Evolutionary conservation across 1,284 basidiomycete genomes (phyloP).

Genomic region (Ustanciosporium gigantosporum): DNA sequence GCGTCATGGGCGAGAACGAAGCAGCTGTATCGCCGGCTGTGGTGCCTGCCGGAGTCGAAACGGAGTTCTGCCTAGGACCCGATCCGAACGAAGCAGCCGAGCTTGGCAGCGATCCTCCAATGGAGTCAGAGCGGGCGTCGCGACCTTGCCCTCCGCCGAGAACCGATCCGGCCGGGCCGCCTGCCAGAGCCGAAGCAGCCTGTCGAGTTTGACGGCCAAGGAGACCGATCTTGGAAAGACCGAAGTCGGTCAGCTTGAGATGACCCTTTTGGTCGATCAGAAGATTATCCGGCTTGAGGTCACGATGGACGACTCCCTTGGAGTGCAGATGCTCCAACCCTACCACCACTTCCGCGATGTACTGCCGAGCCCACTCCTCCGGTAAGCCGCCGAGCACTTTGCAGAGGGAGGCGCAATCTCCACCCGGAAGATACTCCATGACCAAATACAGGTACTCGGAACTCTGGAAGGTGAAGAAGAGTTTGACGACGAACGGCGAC

Average conservation of each 20-base stretch:
- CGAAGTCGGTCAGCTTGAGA: slow-evolving; percentile 96
- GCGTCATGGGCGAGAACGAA: slow-evolving; percentile 41
- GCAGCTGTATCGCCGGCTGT: slow-evolving; percentile 38
- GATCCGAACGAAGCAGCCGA: slow-evolving; percentile 36
- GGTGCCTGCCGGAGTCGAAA: slow-evolving; percentile 33
- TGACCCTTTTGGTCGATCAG: slow-evolving; percentile 95
- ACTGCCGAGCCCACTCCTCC: slow-evolving; percentile 95
- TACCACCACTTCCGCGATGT: slow-evolving; percentile 91
- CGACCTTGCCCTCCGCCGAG: not conserved
- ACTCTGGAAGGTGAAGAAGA: slow-evolving; percentile 64
- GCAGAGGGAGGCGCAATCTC: slow-evolving; percentile 94
- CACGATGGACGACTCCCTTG: slow-evolving; percentile 93
- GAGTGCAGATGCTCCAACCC: slow-evolving; percentile 94
- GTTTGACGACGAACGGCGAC: slow-evolving; percentile 78
- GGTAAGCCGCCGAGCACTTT: slow-evolving; percentile 90
- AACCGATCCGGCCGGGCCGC: not conserved
- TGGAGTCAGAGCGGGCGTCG: slow-evolving; percentile 9
- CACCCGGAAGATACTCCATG: slow-evolving; percentile 71
- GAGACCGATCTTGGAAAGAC: slow-evolving; percentile 92
- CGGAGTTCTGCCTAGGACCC: slow-evolving; percentile 8
- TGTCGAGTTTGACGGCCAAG: slow-evolving; percentile 77
- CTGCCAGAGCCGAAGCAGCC: slow-evolving; percentile 4
- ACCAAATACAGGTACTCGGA: slow-evolving; percentile 63
- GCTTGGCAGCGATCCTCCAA: slow-evolving; percentile 29
- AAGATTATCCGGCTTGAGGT: slow-evolving; percentile 96